Base-by-base conservation (phyloP, 2,329 filamentous ascomycete species). In the Helotiales sp. region DNA sequence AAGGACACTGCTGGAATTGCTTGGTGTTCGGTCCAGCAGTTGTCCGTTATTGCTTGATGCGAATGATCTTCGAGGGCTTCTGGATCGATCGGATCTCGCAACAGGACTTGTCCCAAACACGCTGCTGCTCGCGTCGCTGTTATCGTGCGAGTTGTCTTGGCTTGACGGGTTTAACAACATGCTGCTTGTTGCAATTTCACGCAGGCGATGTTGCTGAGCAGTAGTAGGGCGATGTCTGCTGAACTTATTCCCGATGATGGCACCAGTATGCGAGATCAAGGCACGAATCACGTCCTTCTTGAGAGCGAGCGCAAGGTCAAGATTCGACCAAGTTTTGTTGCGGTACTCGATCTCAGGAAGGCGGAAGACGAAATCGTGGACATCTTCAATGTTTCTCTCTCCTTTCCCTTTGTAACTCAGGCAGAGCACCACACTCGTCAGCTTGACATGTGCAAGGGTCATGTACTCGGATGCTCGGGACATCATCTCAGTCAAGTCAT, bases 281-380 rank as follows among this genome's bases (percentile, higher is more conserved):
- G 96, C 95, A 76, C 93, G 92, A 77, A 97, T 93, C 66, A 98
- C 92, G 55, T 97, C 94, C 77, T 94, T 96, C 82, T 99, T 98
- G 63, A 99, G 85, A 15, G 93, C 91, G 57, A 98, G 84, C 0
- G 95, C 94, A 10, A 99, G 87, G 76, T 99, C 96, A 6, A 99
- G 86, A 78, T 98, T 99, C 6, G 93, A 97, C 96, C 96, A 99
- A 8, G 94, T 98, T 83, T 99, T 99, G 84, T 99, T 99, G 70
- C 93, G 89, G 82, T 97, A 98, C 78, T 99, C 96, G 55, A 99
- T 89, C 1, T 92, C 91, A 3, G 96, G 96, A 80, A 99, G 88
- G 37, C 93, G 90, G 86, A 99, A 99, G 58, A 99, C 96, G 73
- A 99, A 96, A 77, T 98, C 91, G 80, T 99, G 95, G 17, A 99